Conservation (phyloP, 2,329 filamentous ascomycete species). For the Coleophoma crateriformis region DNA sequence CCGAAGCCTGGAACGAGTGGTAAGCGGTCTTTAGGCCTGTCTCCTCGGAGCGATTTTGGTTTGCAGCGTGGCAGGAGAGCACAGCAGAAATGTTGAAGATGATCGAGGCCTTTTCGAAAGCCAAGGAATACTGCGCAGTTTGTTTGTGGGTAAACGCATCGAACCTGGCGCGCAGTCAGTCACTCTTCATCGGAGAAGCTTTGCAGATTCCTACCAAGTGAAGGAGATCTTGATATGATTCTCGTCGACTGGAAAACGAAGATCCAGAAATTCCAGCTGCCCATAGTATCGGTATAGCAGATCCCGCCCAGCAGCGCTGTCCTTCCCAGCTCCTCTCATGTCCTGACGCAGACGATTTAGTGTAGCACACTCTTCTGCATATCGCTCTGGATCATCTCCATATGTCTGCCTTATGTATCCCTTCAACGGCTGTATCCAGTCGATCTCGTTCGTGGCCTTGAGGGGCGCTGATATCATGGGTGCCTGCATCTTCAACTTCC, state of each 20-base stretch:
- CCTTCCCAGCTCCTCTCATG: constrained; percentile 94
- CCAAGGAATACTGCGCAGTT: constrained; percentile 93
- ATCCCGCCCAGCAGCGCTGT: constrained; percentile 89
- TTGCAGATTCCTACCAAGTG: constrained; percentile 66
- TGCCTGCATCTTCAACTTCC: constrained; percentile 59
- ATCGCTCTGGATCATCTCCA: constrained; percentile 93
- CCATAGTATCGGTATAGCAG: constrained; percentile 96
- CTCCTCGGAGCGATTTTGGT: constrained; percentile 89
- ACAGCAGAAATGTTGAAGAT: constrained; percentile 99
- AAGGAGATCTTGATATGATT: constrained; percentile 99
- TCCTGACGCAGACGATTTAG: constrained; percentile 95
- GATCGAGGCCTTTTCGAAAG: constrained; percentile 97
- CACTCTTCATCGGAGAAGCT: not conserved
- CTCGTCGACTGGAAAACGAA: constrained; percentile 95
- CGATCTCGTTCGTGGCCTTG: constrained; percentile 94
- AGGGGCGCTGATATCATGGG: constrained; percentile 95
- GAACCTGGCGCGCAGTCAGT: constrained; percentile 56
- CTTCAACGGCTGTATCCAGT: constrained; percentile 93
- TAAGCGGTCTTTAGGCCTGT: constrained; percentile 92
- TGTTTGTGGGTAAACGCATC: constrained; percentile 99
- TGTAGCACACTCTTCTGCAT: constrained; percentile 90
- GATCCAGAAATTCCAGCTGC: constrained; percentile 87
- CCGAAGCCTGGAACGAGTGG: constrained; percentile 95
- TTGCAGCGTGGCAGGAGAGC: constrained; percentile 88
- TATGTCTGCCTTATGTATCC: constrained; percentile 89